Conservation (phyloP, 768 basidiomycete species). For the Scleroderma bovista region DNA sequence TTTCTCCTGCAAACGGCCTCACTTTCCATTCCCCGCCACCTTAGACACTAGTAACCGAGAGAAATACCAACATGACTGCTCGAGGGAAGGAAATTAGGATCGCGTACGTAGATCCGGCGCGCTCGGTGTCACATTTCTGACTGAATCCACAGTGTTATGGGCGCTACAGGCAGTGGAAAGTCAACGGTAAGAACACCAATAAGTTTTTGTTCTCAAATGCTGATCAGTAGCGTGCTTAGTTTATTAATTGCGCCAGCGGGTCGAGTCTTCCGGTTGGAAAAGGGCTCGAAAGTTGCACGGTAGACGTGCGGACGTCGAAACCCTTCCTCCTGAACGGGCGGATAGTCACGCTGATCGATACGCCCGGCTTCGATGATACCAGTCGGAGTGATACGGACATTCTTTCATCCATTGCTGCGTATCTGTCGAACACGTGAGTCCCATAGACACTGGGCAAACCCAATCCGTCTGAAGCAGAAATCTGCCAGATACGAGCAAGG, state of each 20-base stretch:
- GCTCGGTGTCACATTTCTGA: background rate
- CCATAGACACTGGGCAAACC: too few species aligned
- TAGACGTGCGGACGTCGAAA: conserved; percentile 31
- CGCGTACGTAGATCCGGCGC: conserved; percentile 4
- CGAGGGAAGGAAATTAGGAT: conserved; percentile 7
- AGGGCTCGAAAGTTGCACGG: conserved; percentile 41
- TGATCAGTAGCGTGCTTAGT: conserved; percentile 25
- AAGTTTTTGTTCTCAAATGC: background rate
- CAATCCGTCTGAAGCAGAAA: background rate
- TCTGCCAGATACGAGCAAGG: conserved; percentile 28
- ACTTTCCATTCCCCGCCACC: background rate
- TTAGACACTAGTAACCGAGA: background rate
- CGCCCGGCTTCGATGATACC: conserved; percentile 51
- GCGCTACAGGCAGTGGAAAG: conserved; percentile 14
- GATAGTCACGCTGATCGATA: conserved; percentile 43
- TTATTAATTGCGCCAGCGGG: conserved; percentile 43
- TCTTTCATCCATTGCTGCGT: conserved; percentile 37
- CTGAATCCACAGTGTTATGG: conserved; percentile 9
- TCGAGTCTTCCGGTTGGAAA: conserved; percentile 36
- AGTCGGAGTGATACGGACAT: conserved; percentile 38
- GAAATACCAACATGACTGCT: background rate
- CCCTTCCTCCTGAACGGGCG: conserved; percentile 37
- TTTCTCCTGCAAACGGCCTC: background rate
- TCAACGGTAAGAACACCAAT: conserved; percentile 8
- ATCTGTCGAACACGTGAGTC: conserved; percentile 8